These are phyloP conservation scores for Arthrinium phaeospermum DNA, from an alignment of 2,329 filamentous ascomycete genomes.

Conservation along the genomic window DNA sequence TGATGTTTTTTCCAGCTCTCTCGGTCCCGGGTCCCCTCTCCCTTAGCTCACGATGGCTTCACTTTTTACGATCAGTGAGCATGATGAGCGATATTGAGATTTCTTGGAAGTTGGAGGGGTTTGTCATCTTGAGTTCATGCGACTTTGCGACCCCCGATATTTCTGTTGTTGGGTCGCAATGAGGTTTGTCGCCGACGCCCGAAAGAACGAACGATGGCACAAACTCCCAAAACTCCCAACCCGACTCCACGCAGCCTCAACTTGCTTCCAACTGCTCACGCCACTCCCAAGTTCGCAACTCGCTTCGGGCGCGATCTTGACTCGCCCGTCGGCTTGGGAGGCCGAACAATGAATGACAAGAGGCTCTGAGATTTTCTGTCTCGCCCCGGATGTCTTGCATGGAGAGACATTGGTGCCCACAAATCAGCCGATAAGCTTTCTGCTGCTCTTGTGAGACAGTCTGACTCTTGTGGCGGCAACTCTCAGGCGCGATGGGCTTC, in stretches of 20 bases:
- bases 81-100: not conserved
- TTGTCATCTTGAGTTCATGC: not conserved
- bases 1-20: not conserved
- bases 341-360: not conserved
- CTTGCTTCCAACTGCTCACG: no score
- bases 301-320: not conserved
- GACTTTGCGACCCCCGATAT: not conserved
- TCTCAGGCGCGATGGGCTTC: not conserved
- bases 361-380: not conserved
- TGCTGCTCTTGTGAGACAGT: not conserved
- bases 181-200: no score
- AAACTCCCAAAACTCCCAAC: not conserved
- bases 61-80: not conserved
- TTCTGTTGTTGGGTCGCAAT: not conserved
- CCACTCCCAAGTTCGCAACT: not conserved
- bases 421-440: not conserved
- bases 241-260: no score
- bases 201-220: not conserved
- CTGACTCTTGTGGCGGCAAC: slow-evolving; percentile 16
- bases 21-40: not conserved
- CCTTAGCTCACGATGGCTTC: not conserved
- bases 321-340: not conserved
- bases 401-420: not conserved
- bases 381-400: slow-evolving; percentile 8
- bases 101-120: not conserved